Evolutionary conservation across 306 rosid genomes (phyloP).

Genomic region (Vachellia collinsii): DNA sequence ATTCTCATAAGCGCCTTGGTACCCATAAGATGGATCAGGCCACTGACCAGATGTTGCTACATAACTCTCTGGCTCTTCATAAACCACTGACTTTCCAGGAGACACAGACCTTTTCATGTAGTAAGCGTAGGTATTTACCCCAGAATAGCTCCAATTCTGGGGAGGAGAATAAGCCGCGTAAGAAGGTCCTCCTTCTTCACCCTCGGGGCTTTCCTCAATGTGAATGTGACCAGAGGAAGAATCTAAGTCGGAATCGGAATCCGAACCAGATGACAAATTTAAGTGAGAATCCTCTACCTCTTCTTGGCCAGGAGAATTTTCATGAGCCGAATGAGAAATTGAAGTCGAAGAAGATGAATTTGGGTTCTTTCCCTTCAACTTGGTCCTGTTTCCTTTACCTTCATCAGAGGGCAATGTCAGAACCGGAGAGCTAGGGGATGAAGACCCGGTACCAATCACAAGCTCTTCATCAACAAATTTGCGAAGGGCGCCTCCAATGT

Average conservation of each 20-base stretch:
- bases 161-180: slow-evolving; percentile 32
- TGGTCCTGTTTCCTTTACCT: slow-evolving; percentile 52
- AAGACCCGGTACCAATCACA: slow-evolving; percentile 42
- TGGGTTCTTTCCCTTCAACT: slow-evolving; percentile 6
- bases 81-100: slow-evolving; percentile 52
- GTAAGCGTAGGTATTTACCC: slow-evolving; percentile 47
- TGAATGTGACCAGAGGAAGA: slow-evolving; percentile 66
- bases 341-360: slow-evolving; percentile 61
- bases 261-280: slow-evolving; percentile 71
- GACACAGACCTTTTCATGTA: slow-evolving; percentile 74
- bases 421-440: slow-evolving; percentile 68
- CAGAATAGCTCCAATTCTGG: slow-evolving; percentile 43
- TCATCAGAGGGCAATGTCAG: slow-evolving; percentile 85
- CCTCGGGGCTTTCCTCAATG: slow-evolving; percentile 52
- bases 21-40: slow-evolving; percentile 48
- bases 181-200: slow-evolving; percentile 27
- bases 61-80: slow-evolving; percentile 57
- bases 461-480: slow-evolving; percentile 86
- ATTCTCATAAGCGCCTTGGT: slow-evolving; percentile 44
- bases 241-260: slow-evolving; percentile 54
- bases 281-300: slow-evolving; percentile 65
- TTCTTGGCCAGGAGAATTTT: slow-evolving; percentile 28
- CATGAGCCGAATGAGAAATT: slow-evolving; percentile 45
- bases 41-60: slow-evolving; percentile 50
- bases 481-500: slow-evolving; percentile 77